A percentile compares a stretch with the other conserved stretches of the same genome.
phyloP scores from a whole-genome alignment of 2,329 filamentous ascomycete species.

The Colletotrichum sp. region DNA sequence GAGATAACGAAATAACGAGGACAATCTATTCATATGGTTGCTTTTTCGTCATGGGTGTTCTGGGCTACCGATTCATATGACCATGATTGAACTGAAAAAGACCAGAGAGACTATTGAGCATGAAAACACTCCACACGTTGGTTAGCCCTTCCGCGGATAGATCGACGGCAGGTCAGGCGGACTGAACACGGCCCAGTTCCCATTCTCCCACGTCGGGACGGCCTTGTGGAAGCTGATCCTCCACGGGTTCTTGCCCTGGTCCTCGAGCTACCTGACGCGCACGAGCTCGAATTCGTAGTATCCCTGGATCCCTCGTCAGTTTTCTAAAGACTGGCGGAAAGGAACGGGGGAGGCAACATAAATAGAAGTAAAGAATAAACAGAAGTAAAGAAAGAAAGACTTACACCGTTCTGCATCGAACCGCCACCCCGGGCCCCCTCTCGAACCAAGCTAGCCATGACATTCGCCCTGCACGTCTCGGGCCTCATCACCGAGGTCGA shows the following conservation, averaged over 20 bases:
- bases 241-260: slow-evolving; percentile 33
- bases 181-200: slow-evolving; percentile 23
- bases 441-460: slow-evolving; percentile 27
- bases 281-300: slow-evolving; percentile 30
- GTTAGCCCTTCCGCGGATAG: neutral
- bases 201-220: slow-evolving; percentile 28
- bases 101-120: too few species aligned
- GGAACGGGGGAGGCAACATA: too few species aligned
- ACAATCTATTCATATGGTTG: neutral
- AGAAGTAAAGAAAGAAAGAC: neutral
- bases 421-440: slow-evolving; percentile 22
- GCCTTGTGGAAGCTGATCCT: slow-evolving; percentile 29
- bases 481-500: slow-evolving; percentile 11
- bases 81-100: too few species aligned
- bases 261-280: slow-evolving; percentile 28
- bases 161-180: neutral
- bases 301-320: slow-evolving; percentile 16
- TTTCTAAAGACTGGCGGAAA: neutral
- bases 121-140: neutral
- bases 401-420: slow-evolving; percentile 32
- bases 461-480: slow-evolving; percentile 26
- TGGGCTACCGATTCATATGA: neutral
- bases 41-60: neutral
- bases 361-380: too few species aligned
- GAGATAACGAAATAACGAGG: neutral